Evolutionary conservation across 129 eudicot genomes (phyloP).

Genomic region (Helichrysum umbraculigerum): DNA sequence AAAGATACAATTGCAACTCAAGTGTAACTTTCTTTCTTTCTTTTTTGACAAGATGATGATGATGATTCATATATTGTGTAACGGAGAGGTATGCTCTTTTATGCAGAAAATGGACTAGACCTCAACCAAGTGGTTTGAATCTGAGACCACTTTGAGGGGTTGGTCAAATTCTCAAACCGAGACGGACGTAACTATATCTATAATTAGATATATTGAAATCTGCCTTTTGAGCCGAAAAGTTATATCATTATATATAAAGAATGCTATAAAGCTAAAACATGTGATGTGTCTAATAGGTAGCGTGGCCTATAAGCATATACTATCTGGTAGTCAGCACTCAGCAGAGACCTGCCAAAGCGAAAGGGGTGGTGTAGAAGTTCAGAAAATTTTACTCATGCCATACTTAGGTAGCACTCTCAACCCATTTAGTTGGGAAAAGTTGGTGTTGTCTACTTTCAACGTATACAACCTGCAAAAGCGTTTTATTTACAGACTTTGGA

Average conservation of each 20-base stretch:
- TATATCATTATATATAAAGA: not conserved
- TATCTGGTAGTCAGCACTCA: conserved; percentile 8
- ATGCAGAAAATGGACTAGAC: conserved; percentile 11
- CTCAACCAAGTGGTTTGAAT: conserved; percentile 6
- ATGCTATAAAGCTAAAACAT: conserved; percentile 16
- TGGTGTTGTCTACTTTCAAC: not conserved
- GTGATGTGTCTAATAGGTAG: not conserved
- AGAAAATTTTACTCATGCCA: not conserved
- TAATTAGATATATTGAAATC: not conserved
- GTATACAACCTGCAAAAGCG: not conserved
- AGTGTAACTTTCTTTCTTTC: not conserved
- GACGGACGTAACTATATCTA: not conserved
- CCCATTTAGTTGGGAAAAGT: not conserved
- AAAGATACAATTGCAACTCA: not conserved
- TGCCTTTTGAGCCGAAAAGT: not conserved
- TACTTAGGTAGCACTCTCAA: not conserved
- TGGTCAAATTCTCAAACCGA: conserved; percentile 15
- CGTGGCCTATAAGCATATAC: not conserved
- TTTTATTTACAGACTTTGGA: not conserved
- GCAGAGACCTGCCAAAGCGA: conserved; percentile 20
- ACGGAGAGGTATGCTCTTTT: conserved; percentile 1
- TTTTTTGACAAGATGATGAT: conserved; percentile 10
- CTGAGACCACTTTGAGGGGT: not conserved
- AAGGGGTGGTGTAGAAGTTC: conserved; percentile 7
- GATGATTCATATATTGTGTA: conserved; percentile 19